Evolutionary conservation across 768 basidiomycete genomes (phyloP).

Genomic region (Suillus paluster): DNA sequence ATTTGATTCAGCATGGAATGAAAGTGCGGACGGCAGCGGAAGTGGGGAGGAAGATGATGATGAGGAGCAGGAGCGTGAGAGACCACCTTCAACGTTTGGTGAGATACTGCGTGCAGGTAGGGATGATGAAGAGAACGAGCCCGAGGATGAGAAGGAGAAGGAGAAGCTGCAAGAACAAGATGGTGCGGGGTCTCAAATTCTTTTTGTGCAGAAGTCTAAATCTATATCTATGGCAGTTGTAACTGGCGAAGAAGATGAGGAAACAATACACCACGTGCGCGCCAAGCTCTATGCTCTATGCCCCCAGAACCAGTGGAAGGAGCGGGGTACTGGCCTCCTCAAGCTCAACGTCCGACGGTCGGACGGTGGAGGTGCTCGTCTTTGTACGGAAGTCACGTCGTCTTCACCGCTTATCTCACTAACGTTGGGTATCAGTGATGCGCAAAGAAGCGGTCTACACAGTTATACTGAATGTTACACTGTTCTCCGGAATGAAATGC

Average conservation of each 20-base stretch:
- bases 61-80: constrained; percentile 35
- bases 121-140: constrained; percentile 59
- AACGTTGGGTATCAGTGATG: constrained; percentile 59
- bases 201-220: constrained; percentile 2
- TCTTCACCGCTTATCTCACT: constrained; percentile 9
- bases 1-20: constrained; percentile 43
- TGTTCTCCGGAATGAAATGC: constrained; percentile 82
- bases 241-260: constrained; percentile 85
- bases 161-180: constrained; percentile 67
- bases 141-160: constrained; percentile 49
- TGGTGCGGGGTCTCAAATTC: constrained; percentile 42
- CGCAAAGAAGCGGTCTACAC: constrained; percentile 84
- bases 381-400: constrained; percentile 49
- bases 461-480: constrained; percentile 70
- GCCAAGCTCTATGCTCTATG: constrained; percentile 74
- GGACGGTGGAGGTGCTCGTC: constrained; percentile 71
- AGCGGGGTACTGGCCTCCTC: constrained; percentile 73
- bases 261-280: constrained; percentile 74
- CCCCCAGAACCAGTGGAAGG: constrained; percentile 70
- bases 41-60: constrained; percentile 48
- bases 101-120: constrained; percentile 67
- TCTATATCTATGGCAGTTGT: constrained; percentile 45
- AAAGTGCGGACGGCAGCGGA: constrained; percentile 41
- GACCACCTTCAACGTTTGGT: constrained; percentile 53
- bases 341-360: constrained; percentile 67